Conservation (phyloP, 2,329 filamentous ascomycete genomes). For the Trichoderma afroharzianum region DNA sequence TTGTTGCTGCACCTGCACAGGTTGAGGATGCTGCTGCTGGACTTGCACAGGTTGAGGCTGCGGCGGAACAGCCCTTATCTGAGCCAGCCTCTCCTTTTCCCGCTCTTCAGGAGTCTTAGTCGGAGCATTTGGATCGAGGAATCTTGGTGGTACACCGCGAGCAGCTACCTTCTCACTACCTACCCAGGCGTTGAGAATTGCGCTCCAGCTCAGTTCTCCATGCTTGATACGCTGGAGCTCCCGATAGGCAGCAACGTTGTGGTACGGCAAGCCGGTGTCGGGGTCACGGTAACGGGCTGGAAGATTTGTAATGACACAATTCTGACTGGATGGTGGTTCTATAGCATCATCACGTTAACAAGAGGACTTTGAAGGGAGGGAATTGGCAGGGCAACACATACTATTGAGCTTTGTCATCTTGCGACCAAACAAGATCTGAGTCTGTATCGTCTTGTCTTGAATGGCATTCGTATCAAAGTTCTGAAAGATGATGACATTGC, state of each 20-base stretch:
- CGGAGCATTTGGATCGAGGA: constrained; percentile 43
- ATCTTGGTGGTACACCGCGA: constrained; percentile 75
- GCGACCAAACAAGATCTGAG: constrained; percentile 55
- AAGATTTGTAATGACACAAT: constrained; percentile 80
- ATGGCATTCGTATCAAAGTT: constrained; percentile 57
- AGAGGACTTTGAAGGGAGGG: not conserved
- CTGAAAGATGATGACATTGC: constrained; percentile 57
- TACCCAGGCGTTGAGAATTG: constrained; percentile 76
- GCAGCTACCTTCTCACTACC: constrained; percentile 64
- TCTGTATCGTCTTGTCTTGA: constrained; percentile 55
- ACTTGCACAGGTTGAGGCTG: not conserved
- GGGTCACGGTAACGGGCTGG: constrained; percentile 83
- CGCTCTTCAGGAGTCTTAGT: constrained; percentile 21
- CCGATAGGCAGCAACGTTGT: constrained; percentile 74
- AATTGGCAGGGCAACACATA: constrained; percentile 32
- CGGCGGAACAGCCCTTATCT: not conserved
- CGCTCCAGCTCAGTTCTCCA: constrained; percentile 80
- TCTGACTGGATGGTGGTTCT: constrained; percentile 50
- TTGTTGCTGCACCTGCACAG: not conserved
- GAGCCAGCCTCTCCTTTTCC: constrained; percentile 11
- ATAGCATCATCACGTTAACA: constrained; percentile 1
- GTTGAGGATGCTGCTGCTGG: constrained; percentile 4
- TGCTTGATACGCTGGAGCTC: constrained; percentile 72
- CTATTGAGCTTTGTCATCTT: constrained; percentile 57
- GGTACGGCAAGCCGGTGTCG: constrained; percentile 76